phyloP scores from a whole-genome alignment of 164 flowering plant species.

The Aristolochia contorta region DNA sequence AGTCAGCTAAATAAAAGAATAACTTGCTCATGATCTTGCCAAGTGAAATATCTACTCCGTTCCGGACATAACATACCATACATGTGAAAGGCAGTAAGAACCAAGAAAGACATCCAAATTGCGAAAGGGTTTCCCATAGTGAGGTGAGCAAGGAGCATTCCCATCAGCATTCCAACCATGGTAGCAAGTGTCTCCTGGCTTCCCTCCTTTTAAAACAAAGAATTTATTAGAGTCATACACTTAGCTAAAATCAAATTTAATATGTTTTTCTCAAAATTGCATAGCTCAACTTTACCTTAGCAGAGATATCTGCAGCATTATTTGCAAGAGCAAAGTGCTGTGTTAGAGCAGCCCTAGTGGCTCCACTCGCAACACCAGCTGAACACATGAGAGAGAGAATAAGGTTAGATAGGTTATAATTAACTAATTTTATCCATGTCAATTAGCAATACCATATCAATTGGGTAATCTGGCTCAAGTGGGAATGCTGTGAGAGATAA shows the following conservation, averaged over 20 bases:
- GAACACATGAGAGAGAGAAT: not conserved
- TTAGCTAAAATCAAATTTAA: no score
- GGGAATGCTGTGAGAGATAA: no score
- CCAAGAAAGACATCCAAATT: conserved; percentile 82
- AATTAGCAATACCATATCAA: no score
- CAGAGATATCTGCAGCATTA: conserved; percentile 97
- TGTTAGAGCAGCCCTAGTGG: conserved; percentile 97
- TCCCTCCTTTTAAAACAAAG: conserved; percentile 56
- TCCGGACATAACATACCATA: conserved; percentile 55
- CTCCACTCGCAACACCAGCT: conserved; percentile 99
- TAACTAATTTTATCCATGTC: no score
- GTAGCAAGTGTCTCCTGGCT: conserved; percentile 98
- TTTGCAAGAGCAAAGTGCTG: conserved; percentile 98
- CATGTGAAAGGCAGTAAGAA: conserved; percentile 88
- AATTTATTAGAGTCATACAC: no score
- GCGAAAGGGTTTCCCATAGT: conserved; percentile 66
- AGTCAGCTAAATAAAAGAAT: no score
- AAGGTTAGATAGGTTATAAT: not conserved
- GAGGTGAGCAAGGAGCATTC: conserved; percentile 86
- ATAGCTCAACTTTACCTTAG: conserved; percentile 49
- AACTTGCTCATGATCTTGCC: no score
- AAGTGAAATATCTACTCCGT: no score
- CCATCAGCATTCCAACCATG: conserved; percentile 93
- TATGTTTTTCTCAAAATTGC: no score
- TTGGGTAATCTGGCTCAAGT: no score